These are phyloP conservation scores for Zygosaccharomyces siamensis DNA, from an alignment of 805 yeast species.

Conservation along the genomic window DNA sequence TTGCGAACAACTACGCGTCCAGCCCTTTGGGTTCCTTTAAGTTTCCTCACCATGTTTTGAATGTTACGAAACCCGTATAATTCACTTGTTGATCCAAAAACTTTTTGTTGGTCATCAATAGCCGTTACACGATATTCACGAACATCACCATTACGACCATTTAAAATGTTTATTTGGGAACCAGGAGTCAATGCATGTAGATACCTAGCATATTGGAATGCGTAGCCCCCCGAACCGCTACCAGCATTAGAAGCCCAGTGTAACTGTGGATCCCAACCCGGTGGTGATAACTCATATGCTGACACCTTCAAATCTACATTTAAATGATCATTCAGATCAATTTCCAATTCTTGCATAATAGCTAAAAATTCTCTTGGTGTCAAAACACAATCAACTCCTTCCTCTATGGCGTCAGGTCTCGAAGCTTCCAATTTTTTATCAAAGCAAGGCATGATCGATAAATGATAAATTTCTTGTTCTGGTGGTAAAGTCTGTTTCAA, in stretches of 20 bases:
- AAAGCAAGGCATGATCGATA: conserved; percentile 93
- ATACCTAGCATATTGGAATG: conserved; percentile 56
- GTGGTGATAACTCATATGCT: conserved; percentile 18
- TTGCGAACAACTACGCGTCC: conserved; percentile 2
- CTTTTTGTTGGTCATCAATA: conserved; percentile 24
- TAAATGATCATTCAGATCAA: conserved; percentile 33
- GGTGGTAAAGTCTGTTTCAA: conserved; percentile 49
- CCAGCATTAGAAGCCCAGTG: conserved; percentile 77
- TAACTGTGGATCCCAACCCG: conserved; percentile 37
- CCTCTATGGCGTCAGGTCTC: conserved; percentile 62
- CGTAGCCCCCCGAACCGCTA: conserved; percentile 86
- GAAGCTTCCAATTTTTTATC: conserved; percentile 95
- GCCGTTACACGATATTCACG: conserved; percentile 59
- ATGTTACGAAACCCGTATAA: conserved; percentile 92
- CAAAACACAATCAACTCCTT: conserved; percentile 86
- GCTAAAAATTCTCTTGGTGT: conserved; percentile 85
- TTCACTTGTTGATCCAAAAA: conserved; percentile 55
- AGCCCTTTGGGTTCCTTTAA: conserved; percentile 37
- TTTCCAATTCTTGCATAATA: conserved; percentile 52
- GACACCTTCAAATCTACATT: conserved; percentile 5
- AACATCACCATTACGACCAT: conserved; percentile 74
- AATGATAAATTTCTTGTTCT: conserved; percentile 60
- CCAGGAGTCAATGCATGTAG: conserved; percentile 30
- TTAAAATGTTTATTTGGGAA: conserved; percentile 37
- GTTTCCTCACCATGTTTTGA: conserved; percentile 83